A percentile compares a stretch with the other conserved stretches of the same genome.
These are phyloP conservation scores for Chrysanthemum seticuspe DNA, from an alignment of 129 eudicot species.

Conservation along the genomic window DNA sequence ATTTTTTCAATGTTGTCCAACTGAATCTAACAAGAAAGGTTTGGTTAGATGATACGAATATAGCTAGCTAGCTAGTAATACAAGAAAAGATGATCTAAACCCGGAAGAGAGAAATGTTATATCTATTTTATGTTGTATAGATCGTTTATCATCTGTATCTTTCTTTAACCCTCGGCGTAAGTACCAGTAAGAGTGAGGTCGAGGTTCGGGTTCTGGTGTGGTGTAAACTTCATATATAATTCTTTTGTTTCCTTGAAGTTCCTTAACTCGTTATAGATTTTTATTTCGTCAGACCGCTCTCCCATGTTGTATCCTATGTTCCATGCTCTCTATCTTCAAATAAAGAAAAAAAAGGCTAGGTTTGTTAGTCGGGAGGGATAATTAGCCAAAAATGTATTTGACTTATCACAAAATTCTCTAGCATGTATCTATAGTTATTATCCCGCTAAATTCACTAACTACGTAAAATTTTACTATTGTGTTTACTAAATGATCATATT, in stretches of 20 bases:
- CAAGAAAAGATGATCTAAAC: background rate
- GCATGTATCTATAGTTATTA: too few species aligned
- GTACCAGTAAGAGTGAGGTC: background rate
- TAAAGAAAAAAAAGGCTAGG: too few species aligned
- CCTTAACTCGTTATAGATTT: constrained; percentile 12
- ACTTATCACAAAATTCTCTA: too few species aligned
- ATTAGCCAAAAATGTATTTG: too few species aligned
- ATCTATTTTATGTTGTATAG: constrained; percentile 13
- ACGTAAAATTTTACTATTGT: too few species aligned
- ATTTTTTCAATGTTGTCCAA: constrained; percentile 6
- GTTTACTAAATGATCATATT: too few species aligned
- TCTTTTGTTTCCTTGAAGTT: background rate
- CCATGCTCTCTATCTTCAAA: constrained; percentile 16
- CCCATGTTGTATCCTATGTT: constrained; percentile 23
- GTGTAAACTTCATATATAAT: background rate
- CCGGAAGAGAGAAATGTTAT: background rate
- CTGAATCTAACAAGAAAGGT: constrained; percentile 11
- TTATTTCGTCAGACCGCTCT: constrained; percentile 11
- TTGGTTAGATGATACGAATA: background rate
- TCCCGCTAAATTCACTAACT: too few species aligned
- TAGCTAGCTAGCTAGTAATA: too few species aligned
- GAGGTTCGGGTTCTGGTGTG: constrained; percentile 17
- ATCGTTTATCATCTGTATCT: background rate
- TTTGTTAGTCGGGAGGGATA: too few species aligned
- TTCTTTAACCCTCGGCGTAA: background rate